Evolutionary conservation across 2,329 filamentous ascomycete species (phyloP).

Genomic region (Pseudogymnoascus sp.): DNA sequence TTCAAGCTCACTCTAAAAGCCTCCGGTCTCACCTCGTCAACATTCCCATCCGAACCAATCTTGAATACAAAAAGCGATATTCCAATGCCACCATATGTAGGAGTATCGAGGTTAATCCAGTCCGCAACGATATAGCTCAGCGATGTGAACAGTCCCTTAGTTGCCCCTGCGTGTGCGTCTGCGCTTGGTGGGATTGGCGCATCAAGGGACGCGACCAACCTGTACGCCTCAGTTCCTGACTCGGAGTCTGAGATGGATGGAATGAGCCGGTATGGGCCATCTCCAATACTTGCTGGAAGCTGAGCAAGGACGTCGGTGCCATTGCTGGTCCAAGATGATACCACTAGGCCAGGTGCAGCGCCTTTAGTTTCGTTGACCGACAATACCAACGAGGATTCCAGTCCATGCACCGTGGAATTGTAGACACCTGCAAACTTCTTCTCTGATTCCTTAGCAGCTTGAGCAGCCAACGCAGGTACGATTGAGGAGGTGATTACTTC

Average conservation of each 20-base stretch:
- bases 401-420: conserved; percentile 18
- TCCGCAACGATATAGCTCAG: background rate
- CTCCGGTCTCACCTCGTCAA: background rate
- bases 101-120: background rate
- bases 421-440: conserved; percentile 13
- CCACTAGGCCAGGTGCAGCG: conserved; percentile 23
- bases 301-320: conserved; percentile 26
- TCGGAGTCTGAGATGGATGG: background rate
- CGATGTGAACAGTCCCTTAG: background rate
- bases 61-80: background rate
- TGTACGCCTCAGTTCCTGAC: background rate
- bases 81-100: conserved; percentile 2
- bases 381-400: conserved; percentile 27
- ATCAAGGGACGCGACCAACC: background rate
- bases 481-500: conserved; percentile 20
- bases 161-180: background rate
- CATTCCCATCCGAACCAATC: background rate
- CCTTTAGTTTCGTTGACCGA: conserved; percentile 14
- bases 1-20: background rate
- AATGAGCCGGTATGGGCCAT: background rate
- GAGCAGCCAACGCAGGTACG: conserved; percentile 22
- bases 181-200: background rate
- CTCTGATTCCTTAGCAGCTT: conserved; percentile 9
- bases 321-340: conserved; percentile 27
- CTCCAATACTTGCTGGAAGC: background rate